A percentile compares a stretch with the other conserved stretches of the same genome.
Evolutionary conservation across 202 grass and related monocot genomes (phyloP).

Genomic region (Setaria viridis): DNA sequence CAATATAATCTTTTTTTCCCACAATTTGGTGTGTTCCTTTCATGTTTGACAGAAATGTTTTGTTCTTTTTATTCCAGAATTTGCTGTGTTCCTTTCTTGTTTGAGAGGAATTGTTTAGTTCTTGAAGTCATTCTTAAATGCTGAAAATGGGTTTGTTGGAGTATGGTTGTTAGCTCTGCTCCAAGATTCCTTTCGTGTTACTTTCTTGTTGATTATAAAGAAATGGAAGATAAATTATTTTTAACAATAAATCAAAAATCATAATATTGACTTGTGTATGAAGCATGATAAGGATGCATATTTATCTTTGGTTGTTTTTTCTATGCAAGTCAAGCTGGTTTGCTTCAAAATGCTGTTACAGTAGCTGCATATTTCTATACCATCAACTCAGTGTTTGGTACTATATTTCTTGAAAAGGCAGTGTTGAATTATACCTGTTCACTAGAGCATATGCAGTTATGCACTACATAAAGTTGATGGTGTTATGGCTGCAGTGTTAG

Average conservation of each 20-base stretch:
- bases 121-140: background rate
- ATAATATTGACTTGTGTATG: background rate
- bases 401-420: background rate
- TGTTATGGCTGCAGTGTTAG: background rate
- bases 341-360: background rate
- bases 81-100: background rate
- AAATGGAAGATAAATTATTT: background rate
- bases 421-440: background rate
- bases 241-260: background rate
- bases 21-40: background rate
- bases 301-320: background rate
- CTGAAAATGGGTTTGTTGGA: background rate
- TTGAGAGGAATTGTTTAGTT: constrained; percentile 2
- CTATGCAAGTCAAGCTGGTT: background rate
- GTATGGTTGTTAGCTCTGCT: background rate
- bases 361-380: background rate
- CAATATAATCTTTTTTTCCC: constrained; percentile 16
- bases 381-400: background rate
- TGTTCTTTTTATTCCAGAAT: background rate
- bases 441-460: background rate
- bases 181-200: background rate
- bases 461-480: background rate
- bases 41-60: constrained; percentile 1
- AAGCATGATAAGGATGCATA: background rate
- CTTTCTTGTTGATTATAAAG: background rate